Base-by-base conservation (phyloP, 2,329 filamentous ascomycete species). In the Blumeria hordei region DNA sequence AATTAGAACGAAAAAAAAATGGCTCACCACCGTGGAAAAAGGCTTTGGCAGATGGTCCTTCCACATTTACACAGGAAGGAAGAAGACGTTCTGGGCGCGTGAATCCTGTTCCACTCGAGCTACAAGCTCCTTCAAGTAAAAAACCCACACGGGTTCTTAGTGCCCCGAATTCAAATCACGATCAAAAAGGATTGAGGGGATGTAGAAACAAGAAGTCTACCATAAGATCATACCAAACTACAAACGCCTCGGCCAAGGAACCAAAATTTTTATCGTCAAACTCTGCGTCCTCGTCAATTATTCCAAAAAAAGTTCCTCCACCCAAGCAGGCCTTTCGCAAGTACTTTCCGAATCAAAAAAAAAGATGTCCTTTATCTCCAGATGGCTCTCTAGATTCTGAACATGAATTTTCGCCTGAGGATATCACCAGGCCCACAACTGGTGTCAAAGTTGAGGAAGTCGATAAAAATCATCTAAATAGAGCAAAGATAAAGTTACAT, bases 11-110 rank as follows among this genome's bases (percentile, higher is more conserved):
- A 67, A 71, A 58, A 63, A 72, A 81, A 69, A 70, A 71, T 54
- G 73, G 75, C 57, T 96, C 90, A 59, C 92, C 92, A 60, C 92
- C 92, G 21, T 98, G 92, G 92, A 96, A 92, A 71, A 85, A 80
- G 64, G 76, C 85, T 59, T 76, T 76, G 57, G 86, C 84, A 43
- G 85, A 94, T 33, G 92, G 92, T 0, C 92, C 92, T 21, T 92
- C 90, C 3, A 83, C 85, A 0, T 88, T 93, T 65, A 76, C 83
- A 49, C 77, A 75, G 69, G 84, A 75, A 76, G 86, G 85, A 52
- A 75, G 75, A 59, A 74, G 80, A 57, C 81, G 80, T 63, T 83
- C 80, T 21, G 78, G 78, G 43, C 74, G 80, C 58, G 77, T 78
- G 62, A 82, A 83, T 63, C 59, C 59, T 33, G 63, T 78, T 12